These are phyloP conservation scores for Fraxinus baroniana DNA, from an alignment of 305 asterid species.

Conservation along the genomic window DNA sequence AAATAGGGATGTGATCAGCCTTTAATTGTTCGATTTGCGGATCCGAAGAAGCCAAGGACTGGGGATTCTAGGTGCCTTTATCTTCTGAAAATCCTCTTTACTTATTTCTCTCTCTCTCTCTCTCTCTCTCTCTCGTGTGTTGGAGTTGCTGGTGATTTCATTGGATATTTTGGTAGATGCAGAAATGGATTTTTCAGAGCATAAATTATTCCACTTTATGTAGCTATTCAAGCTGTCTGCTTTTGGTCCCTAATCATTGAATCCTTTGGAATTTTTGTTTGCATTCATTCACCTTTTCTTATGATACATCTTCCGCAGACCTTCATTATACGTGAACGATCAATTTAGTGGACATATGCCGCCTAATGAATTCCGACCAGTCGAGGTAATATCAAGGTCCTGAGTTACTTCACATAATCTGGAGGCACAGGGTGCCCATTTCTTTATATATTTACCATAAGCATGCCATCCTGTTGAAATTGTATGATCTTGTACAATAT, in stretches of 20 bases:
- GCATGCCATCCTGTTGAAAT: conserved; percentile 9
- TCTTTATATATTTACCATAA: not conserved
- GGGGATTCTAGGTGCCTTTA: conserved; percentile 62
- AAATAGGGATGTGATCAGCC: conserved; percentile 86
- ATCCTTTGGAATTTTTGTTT: conserved; percentile 1
- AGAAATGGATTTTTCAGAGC: not conserved
- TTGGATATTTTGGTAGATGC: conserved; percentile 1
- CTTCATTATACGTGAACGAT: conserved; percentile 38
- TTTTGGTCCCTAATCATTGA: not conserved
- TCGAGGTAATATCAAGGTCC: conserved; percentile 32
- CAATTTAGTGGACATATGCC: conserved; percentile 38
- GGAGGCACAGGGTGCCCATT: conserved; percentile 10
- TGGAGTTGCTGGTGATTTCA: not conserved
- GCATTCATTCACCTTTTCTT: conserved; percentile 10
- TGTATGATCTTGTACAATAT: not conserved
- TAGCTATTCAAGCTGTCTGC: not conserved
- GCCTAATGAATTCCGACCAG: conserved; percentile 42
- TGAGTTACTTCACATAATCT: conserved; percentile 19
- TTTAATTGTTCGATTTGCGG: conserved; percentile 88
- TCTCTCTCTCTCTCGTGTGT: not conserved
- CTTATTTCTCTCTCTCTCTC: not conserved
- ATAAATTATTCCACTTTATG: not conserved
- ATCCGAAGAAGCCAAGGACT: conserved; percentile 79
- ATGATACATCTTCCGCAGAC: conserved; percentile 44
- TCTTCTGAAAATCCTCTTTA: conserved; percentile 17